Evolutionary conservation across 768 basidiomycete genomes (phyloP).

Genomic region (Suillus placidus): DNA sequence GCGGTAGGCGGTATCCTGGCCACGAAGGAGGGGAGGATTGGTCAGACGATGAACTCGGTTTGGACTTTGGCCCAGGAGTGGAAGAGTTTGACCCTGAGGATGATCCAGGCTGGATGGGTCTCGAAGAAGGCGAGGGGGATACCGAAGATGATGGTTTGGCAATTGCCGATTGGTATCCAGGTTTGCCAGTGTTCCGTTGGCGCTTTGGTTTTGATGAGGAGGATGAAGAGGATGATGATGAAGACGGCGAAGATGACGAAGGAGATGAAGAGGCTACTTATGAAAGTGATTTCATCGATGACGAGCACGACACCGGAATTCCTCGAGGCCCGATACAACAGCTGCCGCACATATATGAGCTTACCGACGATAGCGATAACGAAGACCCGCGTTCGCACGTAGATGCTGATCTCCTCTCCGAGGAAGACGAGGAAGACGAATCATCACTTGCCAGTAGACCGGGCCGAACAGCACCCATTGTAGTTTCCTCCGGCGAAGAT

Average conservation of each 20-base stretch:
- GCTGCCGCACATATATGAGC: constrained; percentile 29
- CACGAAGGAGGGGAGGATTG: constrained; percentile 39
- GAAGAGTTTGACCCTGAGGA: constrained; percentile 33
- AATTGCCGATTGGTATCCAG: constrained; percentile 24
- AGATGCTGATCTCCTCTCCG: constrained; percentile 14
- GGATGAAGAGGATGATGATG: constrained; percentile 22
- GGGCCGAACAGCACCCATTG: background rate
- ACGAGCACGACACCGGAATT: constrained; percentile 33
- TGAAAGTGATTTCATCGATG: constrained; percentile 62
- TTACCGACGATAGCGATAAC: constrained; percentile 18
- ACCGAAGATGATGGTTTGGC: constrained; percentile 30
- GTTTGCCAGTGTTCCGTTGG: constrained; percentile 18
- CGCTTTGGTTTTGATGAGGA: constrained; percentile 20
- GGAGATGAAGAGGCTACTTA: constrained; percentile 43
- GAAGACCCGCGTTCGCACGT: constrained; percentile 11
- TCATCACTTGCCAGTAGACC: constrained; percentile 5
- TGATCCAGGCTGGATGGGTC: constrained; percentile 37
- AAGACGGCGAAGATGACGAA: constrained; percentile 22
- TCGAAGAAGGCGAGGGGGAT: constrained; percentile 37
- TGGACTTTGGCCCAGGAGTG: constrained; percentile 42
- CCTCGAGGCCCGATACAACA: background rate
- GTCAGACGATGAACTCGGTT: constrained; percentile 34
- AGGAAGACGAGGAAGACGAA: constrained; percentile 9
- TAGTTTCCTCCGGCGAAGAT: constrained; percentile 24
- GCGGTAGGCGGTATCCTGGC: constrained; percentile 61